Conservation (phyloP, 108 stramenopile species). For the Stephanodiscus triporus region DNA sequence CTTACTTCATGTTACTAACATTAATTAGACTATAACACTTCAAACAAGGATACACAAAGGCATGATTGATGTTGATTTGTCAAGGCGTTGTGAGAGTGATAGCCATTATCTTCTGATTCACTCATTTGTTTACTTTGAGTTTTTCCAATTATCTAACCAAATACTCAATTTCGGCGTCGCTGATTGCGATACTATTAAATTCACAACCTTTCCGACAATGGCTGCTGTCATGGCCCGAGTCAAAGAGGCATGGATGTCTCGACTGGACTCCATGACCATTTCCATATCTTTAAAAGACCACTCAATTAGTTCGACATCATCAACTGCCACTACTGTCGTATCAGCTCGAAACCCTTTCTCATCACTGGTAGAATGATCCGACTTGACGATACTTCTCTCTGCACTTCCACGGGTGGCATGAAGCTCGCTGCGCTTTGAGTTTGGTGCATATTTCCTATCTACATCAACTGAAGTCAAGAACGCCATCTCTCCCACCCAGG, state of each 20-base stretch:
- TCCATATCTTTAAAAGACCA: slow-evolving; percentile 85
- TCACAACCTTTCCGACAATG: slow-evolving; percentile 85
- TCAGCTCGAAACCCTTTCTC: slow-evolving; percentile 32
- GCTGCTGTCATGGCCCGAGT: slow-evolving; percentile 86
- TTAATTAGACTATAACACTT: no score
- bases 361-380: background rate
- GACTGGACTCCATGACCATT: slow-evolving; percentile 64
- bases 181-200: slow-evolving; percentile 59
- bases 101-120: background rate
- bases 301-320: slow-evolving; percentile 64
- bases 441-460: slow-evolving; percentile 48
- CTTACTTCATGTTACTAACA: no score
- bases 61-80: no score
- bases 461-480: slow-evolving; percentile 64
- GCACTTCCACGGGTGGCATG: background rate
- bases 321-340: slow-evolving; percentile 66
- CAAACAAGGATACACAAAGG: no score
- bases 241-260: slow-evolving; percentile 69
- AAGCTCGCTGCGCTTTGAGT: slow-evolving; percentile 18
- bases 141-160: slow-evolving; percentile 43
- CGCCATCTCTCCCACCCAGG: slow-evolving; percentile 88
- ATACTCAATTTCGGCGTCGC: slow-evolving; percentile 24
- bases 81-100: background rate
- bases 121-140: background rate
- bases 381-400: background rate